A percentile compares a stretch with the other conserved stretches of the same genome.
These are phyloP conservation scores for Linnemannia exigua DNA, from an alignment of 192 early-diverging fungal species.

Conservation along the genomic window DNA sequence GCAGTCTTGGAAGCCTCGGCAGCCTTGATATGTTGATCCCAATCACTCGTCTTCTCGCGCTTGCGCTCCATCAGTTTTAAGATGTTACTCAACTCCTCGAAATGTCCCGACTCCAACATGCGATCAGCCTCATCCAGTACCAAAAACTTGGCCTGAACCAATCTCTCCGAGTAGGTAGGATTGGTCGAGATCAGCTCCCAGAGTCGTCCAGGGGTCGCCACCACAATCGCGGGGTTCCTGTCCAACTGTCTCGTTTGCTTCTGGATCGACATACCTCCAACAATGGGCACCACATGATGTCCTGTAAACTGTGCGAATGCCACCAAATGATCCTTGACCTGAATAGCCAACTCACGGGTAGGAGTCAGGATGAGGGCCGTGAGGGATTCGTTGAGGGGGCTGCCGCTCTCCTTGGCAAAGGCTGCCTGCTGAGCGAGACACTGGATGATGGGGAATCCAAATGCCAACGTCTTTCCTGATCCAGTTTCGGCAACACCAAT, in stretches of 20 bases:
- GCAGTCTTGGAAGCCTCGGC: neutral
- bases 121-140: slow-evolving; percentile 90
- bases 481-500: slow-evolving; percentile 96
- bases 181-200: slow-evolving; percentile 71
- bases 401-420: slow-evolving; percentile 21
- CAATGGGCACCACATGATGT: slow-evolving; percentile 80
- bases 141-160: slow-evolving; percentile 76
- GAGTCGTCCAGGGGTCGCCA: slow-evolving; percentile 87
- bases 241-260: slow-evolving; percentile 89
- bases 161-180: slow-evolving; percentile 64
- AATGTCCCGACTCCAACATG: slow-evolving; percentile 86
- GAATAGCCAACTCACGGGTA: slow-evolving; percentile 96
- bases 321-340: slow-evolving; percentile 89
- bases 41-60: slow-evolving; percentile 57
- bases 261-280: slow-evolving; percentile 94
- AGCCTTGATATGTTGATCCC: slow-evolving; percentile 36
- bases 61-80: slow-evolving; percentile 65
- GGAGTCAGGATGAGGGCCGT: slow-evolving; percentile 89
- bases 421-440: slow-evolving; percentile 64
- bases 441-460: slow-evolving; percentile 94
- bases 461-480: slow-evolving; percentile 96
- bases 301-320: slow-evolving; percentile 55
- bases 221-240: slow-evolving; percentile 77
- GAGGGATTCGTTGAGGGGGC: slow-evolving; percentile 44
- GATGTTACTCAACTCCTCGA: slow-evolving; percentile 77